Evolutionary conservation across 179 eudicot species (phyloP).

Genomic region (Beta corolliflora): DNA sequence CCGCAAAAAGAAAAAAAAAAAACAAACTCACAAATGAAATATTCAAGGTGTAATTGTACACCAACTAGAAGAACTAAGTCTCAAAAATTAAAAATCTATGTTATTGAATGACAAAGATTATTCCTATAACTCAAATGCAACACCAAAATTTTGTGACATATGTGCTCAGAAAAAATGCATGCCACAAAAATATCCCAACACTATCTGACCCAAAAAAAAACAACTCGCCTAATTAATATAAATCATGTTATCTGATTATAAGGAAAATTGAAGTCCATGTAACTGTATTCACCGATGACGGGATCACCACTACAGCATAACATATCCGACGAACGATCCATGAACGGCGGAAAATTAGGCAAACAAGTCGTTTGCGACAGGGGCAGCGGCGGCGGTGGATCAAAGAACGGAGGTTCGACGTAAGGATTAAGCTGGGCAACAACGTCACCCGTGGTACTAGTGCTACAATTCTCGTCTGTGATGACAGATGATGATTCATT

Average conservation of each 20-base stretch:
- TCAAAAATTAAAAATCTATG: no score
- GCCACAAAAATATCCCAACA: background rate
- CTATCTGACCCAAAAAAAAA: background rate
- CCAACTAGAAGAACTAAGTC: no score
- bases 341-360: conserved; percentile 10
- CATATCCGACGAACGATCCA: background rate
- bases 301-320: conserved; percentile 8
- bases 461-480: conserved; percentile 31
- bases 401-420: conserved; percentile 3
- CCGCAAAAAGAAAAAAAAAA: no score
- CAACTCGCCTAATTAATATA: background rate
- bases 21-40: no score
- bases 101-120: background rate
- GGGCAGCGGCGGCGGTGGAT: background rate
- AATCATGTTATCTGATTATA: conserved; percentile 9
- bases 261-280: conserved; percentile 22
- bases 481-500: conserved; percentile 32
- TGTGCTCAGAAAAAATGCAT: no score
- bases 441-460: conserved; percentile 5
- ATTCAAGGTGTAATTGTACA: no score
- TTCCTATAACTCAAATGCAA: no score
- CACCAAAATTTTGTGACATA: background rate
- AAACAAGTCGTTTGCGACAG: no score
- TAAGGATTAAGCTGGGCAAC: conserved; percentile 15
- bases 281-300: background rate